These are phyloP conservation scores for Suillus subaureus DNA, from an alignment of 768 basidiomycete species.

Conservation along the genomic window DNA sequence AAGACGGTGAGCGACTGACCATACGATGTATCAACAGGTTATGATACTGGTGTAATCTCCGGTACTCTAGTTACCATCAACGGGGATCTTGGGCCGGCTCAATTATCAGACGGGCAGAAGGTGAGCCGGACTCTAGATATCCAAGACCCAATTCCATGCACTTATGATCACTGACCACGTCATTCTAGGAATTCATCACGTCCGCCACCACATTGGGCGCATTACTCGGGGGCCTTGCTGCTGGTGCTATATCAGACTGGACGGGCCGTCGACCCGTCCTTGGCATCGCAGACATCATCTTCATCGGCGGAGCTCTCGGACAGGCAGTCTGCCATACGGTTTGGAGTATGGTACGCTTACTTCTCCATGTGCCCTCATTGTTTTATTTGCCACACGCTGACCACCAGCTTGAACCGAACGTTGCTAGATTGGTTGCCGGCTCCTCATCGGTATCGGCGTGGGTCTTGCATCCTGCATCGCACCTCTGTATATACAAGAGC, in stretches of 20 bases:
- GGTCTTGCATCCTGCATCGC: conserved; percentile 79
- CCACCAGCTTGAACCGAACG: too few relatives aligned
- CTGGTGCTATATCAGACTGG: conserved; percentile 71
- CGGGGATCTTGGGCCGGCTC: conserved; percentile 59
- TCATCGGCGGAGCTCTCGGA: conserved; percentile 71
- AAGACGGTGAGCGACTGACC: conserved; percentile 7
- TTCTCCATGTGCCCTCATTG: background rate
- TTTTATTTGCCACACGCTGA: background rate
- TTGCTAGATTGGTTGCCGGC: conserved; percentile 70
- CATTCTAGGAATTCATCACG: conserved; percentile 71
- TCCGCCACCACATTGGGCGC: conserved; percentile 80
- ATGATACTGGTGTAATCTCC: conserved; percentile 81
- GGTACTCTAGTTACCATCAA: conserved; percentile 79
- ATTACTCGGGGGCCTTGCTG: conserved; percentile 69
- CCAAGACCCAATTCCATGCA: background rate
- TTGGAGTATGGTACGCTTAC: conserved; percentile 60
- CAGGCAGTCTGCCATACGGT: conserved; percentile 74
- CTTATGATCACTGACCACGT: background rate
- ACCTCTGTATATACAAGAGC: conserved; percentile 83
- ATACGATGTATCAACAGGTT: conserved; percentile 45
- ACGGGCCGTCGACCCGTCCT: conserved; percentile 68
- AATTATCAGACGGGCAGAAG: conserved; percentile 65
- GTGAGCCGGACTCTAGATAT: conserved; percentile 32
- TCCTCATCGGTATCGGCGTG: conserved; percentile 75
- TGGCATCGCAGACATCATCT: conserved; percentile 68